These are phyloP conservation scores for Capronia coronata DNA, from an alignment of 2,329 filamentous ascomycete genomes.

Conservation along the genomic window DNA sequence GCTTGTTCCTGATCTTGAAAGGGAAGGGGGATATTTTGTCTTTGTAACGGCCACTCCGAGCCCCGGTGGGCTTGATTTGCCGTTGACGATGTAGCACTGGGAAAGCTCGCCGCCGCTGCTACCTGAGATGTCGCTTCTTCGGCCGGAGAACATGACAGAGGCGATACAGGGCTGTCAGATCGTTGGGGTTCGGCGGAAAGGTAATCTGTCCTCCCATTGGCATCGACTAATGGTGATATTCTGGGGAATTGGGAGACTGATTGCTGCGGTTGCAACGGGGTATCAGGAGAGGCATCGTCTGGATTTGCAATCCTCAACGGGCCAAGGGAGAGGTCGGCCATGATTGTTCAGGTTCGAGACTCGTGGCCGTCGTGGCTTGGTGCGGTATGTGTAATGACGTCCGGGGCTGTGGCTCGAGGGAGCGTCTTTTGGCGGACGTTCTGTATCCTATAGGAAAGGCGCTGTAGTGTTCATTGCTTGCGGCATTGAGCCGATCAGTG, in stretches of 20 bases:
- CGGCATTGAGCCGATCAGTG: constrained; percentile 10
- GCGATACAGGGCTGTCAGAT: constrained; percentile 26
- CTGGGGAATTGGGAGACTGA: constrained; percentile 14
- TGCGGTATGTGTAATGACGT: constrained; percentile 16
- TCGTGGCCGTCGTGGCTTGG: constrained; percentile 23
- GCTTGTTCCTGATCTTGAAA: constrained; percentile 41
- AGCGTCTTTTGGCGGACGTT: constrained; percentile 9
- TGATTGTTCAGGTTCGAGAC: constrained; percentile 16
- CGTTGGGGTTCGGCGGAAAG: constrained; percentile 12
- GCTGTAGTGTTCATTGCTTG: constrained; percentile 16
- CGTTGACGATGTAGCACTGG: constrained; percentile 8
- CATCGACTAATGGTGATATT: constrained; percentile 23
- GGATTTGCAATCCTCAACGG: constrained; percentile 96
- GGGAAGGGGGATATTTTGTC: constrained; percentile 40
- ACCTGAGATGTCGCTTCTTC: constrained; percentile 15
- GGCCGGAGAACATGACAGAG: constrained; percentile 13
- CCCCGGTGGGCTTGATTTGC: constrained; percentile 16
- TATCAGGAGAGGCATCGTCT: constrained; percentile 57
- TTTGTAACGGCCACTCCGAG: constrained; percentile 26
- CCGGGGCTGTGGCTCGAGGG: constrained; percentile 1
- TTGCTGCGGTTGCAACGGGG: constrained; percentile 28
- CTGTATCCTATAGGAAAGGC: constrained; percentile 7
- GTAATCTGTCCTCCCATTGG: constrained; percentile 19
- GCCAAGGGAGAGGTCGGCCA: constrained; percentile 64
- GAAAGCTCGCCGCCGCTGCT: constrained; percentile 9